Percentiles rank a stretch among this genome's conserved stretches.
Evolutionary conservation across 169 alveolate genomes (phyloP).

Genomic region (Eimeria acervulina): DNA sequence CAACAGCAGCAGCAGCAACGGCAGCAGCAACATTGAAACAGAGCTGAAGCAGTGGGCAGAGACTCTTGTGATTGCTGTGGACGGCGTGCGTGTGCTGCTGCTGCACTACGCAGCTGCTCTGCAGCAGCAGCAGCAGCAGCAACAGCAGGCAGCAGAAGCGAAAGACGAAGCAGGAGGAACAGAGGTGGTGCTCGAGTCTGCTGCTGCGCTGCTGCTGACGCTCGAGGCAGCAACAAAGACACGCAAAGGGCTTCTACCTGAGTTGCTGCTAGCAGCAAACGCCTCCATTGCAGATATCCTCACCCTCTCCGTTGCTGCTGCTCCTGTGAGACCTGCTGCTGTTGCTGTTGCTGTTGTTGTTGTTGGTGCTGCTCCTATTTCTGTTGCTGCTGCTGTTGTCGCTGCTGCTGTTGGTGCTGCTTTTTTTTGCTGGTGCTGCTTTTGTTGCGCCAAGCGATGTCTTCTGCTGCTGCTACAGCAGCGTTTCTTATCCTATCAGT

Average conservation of each 20-base stretch:
- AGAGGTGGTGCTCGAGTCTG: neutral
- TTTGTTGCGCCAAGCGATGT: neutral
- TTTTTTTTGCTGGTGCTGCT: too few relatives aligned
- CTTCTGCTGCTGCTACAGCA: neutral
- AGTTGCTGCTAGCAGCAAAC: slow-evolving; percentile 57
- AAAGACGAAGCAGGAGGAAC: neutral
- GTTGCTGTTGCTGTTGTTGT: neutral
- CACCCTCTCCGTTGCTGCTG: neutral
- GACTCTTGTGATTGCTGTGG: slow-evolving; percentile 44
- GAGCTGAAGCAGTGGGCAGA: slow-evolving; percentile 49
- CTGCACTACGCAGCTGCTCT: slow-evolving; percentile 48
- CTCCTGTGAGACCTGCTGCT: slow-evolving; percentile 3
- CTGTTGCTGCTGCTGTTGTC: neutral
- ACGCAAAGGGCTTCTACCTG: neutral
- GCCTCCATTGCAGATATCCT: neutral
- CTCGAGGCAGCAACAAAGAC: neutral
- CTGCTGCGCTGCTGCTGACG: slow-evolving; percentile 68
- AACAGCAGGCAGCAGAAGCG: neutral
- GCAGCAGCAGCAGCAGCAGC: slow-evolving; percentile 69
- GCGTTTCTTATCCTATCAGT: neutral
- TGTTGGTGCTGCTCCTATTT: too few relatives aligned
- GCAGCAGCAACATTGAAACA: neutral
- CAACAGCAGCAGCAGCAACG: slow-evolving; percentile 11
- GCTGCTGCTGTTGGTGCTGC: neutral
- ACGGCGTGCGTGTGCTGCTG: slow-evolving; percentile 68